phyloP scores from a whole-genome alignment of 331 rosid species.

The Phaseolus coccineus region DNA sequence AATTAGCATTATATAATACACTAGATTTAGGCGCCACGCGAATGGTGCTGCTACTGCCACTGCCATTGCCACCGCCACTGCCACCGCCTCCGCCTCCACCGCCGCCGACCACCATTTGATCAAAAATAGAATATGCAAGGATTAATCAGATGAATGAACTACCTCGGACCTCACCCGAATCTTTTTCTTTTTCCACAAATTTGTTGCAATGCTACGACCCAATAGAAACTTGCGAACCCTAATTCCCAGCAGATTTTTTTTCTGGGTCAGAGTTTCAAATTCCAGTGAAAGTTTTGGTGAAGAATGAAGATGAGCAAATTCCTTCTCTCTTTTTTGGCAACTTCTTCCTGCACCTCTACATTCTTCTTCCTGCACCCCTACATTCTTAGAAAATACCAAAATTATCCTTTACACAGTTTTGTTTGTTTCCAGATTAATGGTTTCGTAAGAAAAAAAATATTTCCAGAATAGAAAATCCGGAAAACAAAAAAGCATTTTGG shows the following conservation, averaged over 20 bases:
- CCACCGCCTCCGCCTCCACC: too few species aligned
- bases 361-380: too few species aligned
- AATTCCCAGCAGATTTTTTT: background rate
- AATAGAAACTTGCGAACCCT: slow-evolving; percentile 6
- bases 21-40: background rate
- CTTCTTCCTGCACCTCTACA: too few species aligned
- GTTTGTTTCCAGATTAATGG: too few species aligned
- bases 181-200: background rate
- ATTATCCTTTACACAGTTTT: too few species aligned
- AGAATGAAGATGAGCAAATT: background rate
- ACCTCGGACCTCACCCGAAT: slow-evolving; percentile 2
- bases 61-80: too few species aligned
- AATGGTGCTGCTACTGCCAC: too few species aligned
- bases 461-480: too few species aligned
- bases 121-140: background rate
- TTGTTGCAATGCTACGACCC: background rate
- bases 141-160: background rate
- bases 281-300: background rate
- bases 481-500: too few species aligned
- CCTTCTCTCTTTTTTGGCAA: background rate
- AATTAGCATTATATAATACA: background rate
- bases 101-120: background rate
- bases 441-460: too few species aligned
- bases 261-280: background rate
- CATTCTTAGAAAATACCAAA: too few species aligned